phyloP scores from a whole-genome alignment of 2,329 filamentous ascomycete genomes.

The Eutypa lata region DNA sequence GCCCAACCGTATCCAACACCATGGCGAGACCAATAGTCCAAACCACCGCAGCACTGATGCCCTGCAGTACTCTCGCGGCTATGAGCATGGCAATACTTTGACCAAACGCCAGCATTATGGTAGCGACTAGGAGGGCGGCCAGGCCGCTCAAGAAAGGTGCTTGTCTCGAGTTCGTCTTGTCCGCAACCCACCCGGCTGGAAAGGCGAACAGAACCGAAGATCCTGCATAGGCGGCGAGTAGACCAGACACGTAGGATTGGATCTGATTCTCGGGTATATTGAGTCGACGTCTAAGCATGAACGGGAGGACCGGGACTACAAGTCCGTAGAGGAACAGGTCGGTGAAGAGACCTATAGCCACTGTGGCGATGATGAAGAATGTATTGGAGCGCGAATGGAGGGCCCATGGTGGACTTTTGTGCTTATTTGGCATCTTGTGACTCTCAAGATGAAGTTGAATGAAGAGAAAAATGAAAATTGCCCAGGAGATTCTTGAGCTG shows the following conservation, averaged over 20 bases:
- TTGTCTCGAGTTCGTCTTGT: conserved; percentile 49
- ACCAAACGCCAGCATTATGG: conserved; percentile 51
- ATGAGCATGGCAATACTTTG: conserved; percentile 44
- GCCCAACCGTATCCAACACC: conserved; percentile 54
- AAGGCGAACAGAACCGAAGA: conserved; percentile 49
- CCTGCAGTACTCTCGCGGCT: conserved; percentile 54
- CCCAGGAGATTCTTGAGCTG: no score
- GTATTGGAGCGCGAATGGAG: conserved; percentile 53
- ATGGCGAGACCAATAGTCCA: conserved; percentile 54
- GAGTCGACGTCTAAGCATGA: conserved; percentile 51
- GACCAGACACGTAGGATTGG: conserved; percentile 49
- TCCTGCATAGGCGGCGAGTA: conserved; percentile 53
- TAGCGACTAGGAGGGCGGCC: conserved; percentile 48
- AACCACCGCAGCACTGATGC: conserved; percentile 54
- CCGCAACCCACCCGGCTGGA: conserved; percentile 52
- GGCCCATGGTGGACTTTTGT: conserved; percentile 14
- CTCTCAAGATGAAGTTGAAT: no score
- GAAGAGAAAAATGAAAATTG: no score
- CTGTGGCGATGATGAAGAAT: conserved; percentile 55
- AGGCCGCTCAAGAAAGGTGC: conserved; percentile 57
- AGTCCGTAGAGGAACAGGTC: conserved; percentile 60
- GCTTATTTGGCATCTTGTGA: neutral
- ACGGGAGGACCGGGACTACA: conserved; percentile 56
- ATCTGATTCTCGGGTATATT: conserved; percentile 43
- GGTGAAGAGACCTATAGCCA: conserved; percentile 53